These are phyloP conservation scores for Suhomyces atakaporum DNA, from an alignment of 1,139 yeast species.

Conservation along the genomic window DNA sequence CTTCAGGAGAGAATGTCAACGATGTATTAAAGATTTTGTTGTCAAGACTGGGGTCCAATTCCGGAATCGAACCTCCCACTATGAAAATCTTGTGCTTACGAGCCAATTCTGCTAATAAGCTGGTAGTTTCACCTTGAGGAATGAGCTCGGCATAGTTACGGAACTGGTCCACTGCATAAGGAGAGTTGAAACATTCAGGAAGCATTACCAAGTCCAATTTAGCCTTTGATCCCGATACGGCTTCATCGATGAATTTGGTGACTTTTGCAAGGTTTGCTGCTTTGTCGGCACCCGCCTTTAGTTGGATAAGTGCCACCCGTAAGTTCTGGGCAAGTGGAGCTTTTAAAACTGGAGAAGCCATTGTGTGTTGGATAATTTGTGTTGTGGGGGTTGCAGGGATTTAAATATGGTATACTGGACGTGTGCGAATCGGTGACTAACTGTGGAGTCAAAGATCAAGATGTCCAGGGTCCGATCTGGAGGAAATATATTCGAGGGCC, in stretches of 20 bases:
- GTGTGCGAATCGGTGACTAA: background rate
- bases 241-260: slow-evolving; percentile 48
- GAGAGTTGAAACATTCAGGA: slow-evolving; percentile 95
- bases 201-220: slow-evolving; percentile 63
- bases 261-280: slow-evolving; percentile 59
- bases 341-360: slow-evolving; percentile 29
- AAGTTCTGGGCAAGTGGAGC: slow-evolving; percentile 32
- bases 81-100: slow-evolving; percentile 58
- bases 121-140: slow-evolving; percentile 71
- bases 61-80: slow-evolving; percentile 93
- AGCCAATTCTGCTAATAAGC: slow-evolving; percentile 64
- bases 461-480: no score
- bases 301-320: slow-evolving; percentile 75
- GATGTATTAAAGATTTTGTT: slow-evolving; percentile 79
- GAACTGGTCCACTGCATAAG: slow-evolving; percentile 86
- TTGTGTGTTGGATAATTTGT: slow-evolving; percentile 4
- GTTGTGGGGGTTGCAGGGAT: background rate
- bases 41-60: slow-evolving; percentile 51
- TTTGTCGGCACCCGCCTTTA: slow-evolving; percentile 71
- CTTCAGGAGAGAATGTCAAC: slow-evolving; percentile 67
- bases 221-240: slow-evolving; percentile 50
- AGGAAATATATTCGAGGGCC: no score
- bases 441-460: background rate
- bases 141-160: slow-evolving; percentile 78
- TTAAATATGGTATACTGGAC: background rate